A percentile compares a stretch with the other conserved stretches of the same genome.
Conservation (phyloP, 1,284 basidiomycete genomes). For the Malassezia sympodialis region DNA sequence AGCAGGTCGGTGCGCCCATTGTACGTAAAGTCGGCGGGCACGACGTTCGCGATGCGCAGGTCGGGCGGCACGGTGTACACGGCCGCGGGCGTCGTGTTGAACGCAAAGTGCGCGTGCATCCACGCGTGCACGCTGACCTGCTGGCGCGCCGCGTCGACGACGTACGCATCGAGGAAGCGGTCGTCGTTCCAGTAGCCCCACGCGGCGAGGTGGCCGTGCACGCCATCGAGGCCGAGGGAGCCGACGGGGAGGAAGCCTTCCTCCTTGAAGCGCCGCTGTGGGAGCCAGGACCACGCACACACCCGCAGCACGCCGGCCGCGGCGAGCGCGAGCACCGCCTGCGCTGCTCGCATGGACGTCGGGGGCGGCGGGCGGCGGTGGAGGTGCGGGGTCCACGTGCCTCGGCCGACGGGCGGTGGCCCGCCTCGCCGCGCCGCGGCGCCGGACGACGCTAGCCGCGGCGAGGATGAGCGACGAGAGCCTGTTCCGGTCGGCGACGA, state of each 20-base stretch:
- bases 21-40: conserved; percentile 85
- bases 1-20: conserved; percentile 81
- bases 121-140: conserved; percentile 68
- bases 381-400: conserved; percentile 6
- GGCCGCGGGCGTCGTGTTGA: conserved; percentile 53
- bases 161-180: conserved; percentile 65
- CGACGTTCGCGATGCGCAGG: conserved; percentile 57
- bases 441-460: not conserved
- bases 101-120: conserved; percentile 62
- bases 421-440: not conserved
- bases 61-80: conserved; percentile 34
- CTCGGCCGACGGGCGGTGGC: conserved; percentile 9
- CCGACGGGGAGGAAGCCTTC: conserved; percentile 75
- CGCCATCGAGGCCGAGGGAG: conserved; percentile 60
- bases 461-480: conserved; percentile 25
- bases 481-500: conserved; percentile 51
- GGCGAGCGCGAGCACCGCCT: not conserved
- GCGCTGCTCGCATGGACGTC: not conserved
- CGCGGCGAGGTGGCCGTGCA: conserved; percentile 65
- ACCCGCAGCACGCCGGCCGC: conserved; percentile 2
- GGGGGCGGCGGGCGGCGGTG: conserved; percentile 1
- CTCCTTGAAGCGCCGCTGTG: conserved; percentile 63
- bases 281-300: conserved; percentile 28
- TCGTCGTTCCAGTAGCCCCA: conserved; percentile 92
- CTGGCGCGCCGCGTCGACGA: conserved; percentile 63